phyloP scores from a whole-genome alignment of 805 yeast genomes.

The Metschnikowia cerradonensis region DNA sequence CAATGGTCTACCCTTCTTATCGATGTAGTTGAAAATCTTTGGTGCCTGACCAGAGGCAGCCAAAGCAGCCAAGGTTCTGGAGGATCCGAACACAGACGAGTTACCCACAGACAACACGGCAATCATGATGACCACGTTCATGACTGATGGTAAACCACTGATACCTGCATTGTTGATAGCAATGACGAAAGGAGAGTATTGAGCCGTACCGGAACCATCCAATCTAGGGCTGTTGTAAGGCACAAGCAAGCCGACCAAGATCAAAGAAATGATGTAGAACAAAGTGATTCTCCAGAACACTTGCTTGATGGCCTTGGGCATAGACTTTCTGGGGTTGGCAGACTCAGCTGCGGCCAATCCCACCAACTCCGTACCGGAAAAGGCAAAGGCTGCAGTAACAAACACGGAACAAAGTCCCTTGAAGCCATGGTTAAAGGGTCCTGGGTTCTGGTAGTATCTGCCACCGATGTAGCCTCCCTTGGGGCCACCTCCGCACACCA shows the following conservation, averaged over 20 bases:
- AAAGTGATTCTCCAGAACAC: conserved; percentile 40
- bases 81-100: conserved; percentile 69
- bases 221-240: conserved; percentile 28
- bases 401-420: conserved; percentile 40
- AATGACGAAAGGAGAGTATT: conserved; percentile 38
- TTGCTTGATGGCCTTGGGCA: conserved; percentile 41
- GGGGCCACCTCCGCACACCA: conserved; percentile 47
- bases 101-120: conserved; percentile 54
- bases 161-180: conserved; percentile 41
- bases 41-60: conserved; percentile 74
- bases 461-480: conserved; percentile 38
- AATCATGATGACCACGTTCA: conserved; percentile 39
- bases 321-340: conserved; percentile 34
- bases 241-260: conserved; percentile 39
- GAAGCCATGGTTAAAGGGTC: conserved; percentile 33
- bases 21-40: conserved; percentile 39
- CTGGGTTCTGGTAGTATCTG: conserved; percentile 35
- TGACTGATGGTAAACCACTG: conserved; percentile 39
- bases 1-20: conserved; percentile 40
- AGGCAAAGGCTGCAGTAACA: conserved; percentile 39
- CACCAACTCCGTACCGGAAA: conserved; percentile 41
- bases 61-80: conserved; percentile 64
- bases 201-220: conserved; percentile 28
- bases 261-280: conserved; percentile 39
- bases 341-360: conserved; percentile 38